phyloP scores from a whole-genome alignment of 805 yeast genomes.

The Wickerhamomyces kurtzmanii region DNA sequence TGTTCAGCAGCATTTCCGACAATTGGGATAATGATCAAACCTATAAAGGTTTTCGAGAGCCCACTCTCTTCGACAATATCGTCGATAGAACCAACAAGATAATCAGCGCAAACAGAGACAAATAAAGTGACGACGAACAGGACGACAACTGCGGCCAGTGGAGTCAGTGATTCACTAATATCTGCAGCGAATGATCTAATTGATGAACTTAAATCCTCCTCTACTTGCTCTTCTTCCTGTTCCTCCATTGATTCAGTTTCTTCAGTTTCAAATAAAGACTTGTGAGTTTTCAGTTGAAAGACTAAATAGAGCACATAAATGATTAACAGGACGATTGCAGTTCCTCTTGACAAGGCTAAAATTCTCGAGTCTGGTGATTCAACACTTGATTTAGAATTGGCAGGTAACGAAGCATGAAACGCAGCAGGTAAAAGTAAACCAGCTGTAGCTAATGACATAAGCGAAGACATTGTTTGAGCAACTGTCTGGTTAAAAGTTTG shows the following conservation, averaged over 20 bases:
- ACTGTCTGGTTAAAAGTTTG: constrained; percentile 92
- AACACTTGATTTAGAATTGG: constrained; percentile 25
- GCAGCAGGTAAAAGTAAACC: constrained; percentile 94
- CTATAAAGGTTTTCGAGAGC: constrained; percentile 89
- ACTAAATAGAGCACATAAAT: constrained; percentile 72
- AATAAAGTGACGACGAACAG: constrained; percentile 61
- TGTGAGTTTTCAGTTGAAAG: constrained; percentile 88
- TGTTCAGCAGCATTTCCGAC: constrained; percentile 99
- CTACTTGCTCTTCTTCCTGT: no score
- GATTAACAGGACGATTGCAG: constrained; percentile 66
- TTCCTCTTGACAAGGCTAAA: constrained; percentile 73
- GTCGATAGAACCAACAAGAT: constrained; percentile 88
- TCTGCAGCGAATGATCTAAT: constrained; percentile 10
- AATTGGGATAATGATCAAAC: constrained; percentile 87
- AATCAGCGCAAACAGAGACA: constrained; percentile 90
- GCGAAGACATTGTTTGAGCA: constrained; percentile 95
- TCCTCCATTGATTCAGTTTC: no score
- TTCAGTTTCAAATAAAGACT: constrained; percentile 54
- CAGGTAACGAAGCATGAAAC: constrained; percentile 71
- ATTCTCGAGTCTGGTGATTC: constrained; percentile 32
- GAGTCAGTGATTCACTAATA: constrained; percentile 30
- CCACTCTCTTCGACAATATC: constrained; percentile 78
- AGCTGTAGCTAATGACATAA: constrained; percentile 84
- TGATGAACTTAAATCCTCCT: no score
- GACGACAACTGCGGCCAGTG: constrained; percentile 39